Conservation (phyloP, 805 yeast species). For the Metschnikowia koreensis region DNA sequence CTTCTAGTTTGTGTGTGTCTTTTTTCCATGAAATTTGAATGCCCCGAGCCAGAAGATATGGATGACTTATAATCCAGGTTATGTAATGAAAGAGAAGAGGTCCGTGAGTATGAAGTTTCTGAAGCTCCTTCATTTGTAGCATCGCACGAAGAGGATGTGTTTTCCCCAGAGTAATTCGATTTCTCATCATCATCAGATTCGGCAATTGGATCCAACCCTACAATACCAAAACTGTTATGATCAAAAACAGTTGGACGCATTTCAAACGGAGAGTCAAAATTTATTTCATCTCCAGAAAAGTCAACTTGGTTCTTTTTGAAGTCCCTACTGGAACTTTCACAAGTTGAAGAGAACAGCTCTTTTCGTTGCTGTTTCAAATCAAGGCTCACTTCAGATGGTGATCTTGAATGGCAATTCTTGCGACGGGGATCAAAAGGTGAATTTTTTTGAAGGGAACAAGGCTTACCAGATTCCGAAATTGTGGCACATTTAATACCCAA, state of each 20-base stretch:
- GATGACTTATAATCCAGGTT: conserved; percentile 38
- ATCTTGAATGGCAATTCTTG: conserved; percentile 18
- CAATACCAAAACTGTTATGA: conserved; percentile 22
- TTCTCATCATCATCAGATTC: conserved; percentile 30
- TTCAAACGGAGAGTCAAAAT: conserved; percentile 9
- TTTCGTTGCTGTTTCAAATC: conserved; percentile 4
- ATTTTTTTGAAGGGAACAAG: neutral
- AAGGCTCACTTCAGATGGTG: conserved; percentile 13
- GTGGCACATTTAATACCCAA: conserved; percentile 1
- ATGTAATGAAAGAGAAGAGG: conserved; percentile 39
- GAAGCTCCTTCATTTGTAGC: conserved; percentile 22
- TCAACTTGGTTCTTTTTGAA: conserved; percentile 6
- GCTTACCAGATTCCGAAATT: neutral
- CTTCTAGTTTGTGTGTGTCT: conserved; percentile 15
- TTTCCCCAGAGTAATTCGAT: conserved; percentile 12
- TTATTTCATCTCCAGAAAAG: conserved; percentile 9
- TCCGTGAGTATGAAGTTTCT: conserved; percentile 22
- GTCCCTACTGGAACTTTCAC: conserved; percentile 10
- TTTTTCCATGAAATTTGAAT: conserved; percentile 10
- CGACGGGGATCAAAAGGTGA: conserved; percentile 19
- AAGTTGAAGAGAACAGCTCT: conserved; percentile 4
- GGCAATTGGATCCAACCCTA: conserved; percentile 39
- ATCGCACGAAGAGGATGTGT: conserved; percentile 31
- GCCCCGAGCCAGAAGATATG: conserved; percentile 32
- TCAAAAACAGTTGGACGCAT: conserved; percentile 22